Base-by-base conservation (phyloP, 306 rosid genomes). In the Quercus alba region DNA sequence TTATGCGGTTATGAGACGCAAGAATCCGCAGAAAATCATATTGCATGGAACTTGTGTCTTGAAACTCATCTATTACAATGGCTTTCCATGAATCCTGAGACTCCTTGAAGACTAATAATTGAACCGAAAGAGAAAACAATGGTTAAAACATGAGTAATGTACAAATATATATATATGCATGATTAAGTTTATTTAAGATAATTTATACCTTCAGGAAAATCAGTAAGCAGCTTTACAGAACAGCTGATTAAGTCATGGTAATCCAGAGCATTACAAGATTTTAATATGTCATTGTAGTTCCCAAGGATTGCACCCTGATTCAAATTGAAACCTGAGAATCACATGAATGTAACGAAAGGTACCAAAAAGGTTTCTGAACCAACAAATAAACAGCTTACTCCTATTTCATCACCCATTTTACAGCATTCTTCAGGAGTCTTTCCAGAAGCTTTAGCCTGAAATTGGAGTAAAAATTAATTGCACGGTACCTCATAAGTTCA, bases 41-140 rank as follows among this genome's bases (percentile, higher is more conserved):
- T 79, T 94, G 99, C 97, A 89, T 94, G 87, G 95, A 79, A 85
- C 97, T 94, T 6, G 99, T 94, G 73, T 94, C 99, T 86, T 94
- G 99, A 89, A 94, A 94, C 91, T 94, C 99, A 78, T 94, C 99
- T 75, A 94, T 85, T 59, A 94, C 90, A 81, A 93, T 86, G 77
- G 97, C 97, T 87, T 87, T 93, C 97, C 97, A 93, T 15, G 81
- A 77, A 64, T 89, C 87, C 84, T 81, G 95, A 63, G 93, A 87
- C 79, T 93, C 97, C 87, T 82, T 88, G 89, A 87, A 86, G 70
- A 93, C 99, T 94, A 54, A 23, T 51, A 75, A 80, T 81, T 44
- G 56, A 44, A 73, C 2, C 28, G 0, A 73, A 5, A 54, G 52
- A 57, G 64, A 76, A 78, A 84, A 18, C 49, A 56, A 38, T 35